Base-by-base conservation (phyloP, 176 grass and related monocot species). In the Leersia perrieri region DNA sequence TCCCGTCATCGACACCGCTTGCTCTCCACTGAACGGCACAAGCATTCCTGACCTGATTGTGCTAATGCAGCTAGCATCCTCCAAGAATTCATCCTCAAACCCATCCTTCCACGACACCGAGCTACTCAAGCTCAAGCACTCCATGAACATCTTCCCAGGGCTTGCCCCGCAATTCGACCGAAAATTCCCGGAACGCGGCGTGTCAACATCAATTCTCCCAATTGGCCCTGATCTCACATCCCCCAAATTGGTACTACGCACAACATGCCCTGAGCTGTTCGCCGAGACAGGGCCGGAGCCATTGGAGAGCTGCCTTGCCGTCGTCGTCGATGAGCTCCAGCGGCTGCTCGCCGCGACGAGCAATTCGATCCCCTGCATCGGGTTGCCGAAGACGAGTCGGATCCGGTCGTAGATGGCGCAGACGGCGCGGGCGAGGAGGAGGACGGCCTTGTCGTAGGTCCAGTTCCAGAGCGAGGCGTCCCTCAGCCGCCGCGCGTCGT, bases 401-500 rank as follows among this genome's bases (percentile, higher is more conserved):
- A 95, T 89, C 44, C 96, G 88, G 30, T 78, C 68, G 83, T 95
- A 88, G 81, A 91, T 80, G 47, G 90, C 87, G 7, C 96, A 99
- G 29, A 93, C 88, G 11, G 84, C 93, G 39, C 92, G 90, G 7
- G 90, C 88, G 61, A 99, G 89, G 61, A 99, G 81, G 63, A 93
- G 86, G 30, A 99, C 90, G 55, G 90, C 92, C 72, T 85, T 91
- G 69, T 99, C 96, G 33, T 93, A 95, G 77, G 87, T 88, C 83
- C 87, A 92, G 62, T 87, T 93, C 96, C 96, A 99, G 68, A 99
- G 89, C 38, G 96, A 99, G 0, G 93, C 16, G 79, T 90, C 86
- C 27, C 96, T 78, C 25, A 99, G 90, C 11, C 86, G 86, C 27
- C 91, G 87, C 26, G 85, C 62, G 51, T 99, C 96, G 66, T 90